A percentile compares a stretch with the other conserved stretches of the same genome.
Conservation (phyloP, 2,329 filamentous ascomycete genomes). For the Ascochyta viciae-villosae region DNA sequence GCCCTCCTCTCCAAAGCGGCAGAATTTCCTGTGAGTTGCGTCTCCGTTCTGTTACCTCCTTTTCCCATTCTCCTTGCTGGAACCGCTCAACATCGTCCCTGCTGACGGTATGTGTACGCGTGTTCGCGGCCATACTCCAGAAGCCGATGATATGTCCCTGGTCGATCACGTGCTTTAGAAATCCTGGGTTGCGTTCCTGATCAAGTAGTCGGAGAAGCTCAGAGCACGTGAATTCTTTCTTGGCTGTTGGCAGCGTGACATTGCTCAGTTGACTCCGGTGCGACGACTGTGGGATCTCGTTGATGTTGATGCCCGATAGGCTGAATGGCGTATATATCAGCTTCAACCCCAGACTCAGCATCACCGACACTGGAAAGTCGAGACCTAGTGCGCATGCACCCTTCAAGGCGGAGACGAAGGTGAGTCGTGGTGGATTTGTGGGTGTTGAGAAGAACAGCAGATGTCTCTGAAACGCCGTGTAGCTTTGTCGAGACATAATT, state of each 20-base stretch:
- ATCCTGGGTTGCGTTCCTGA: constrained; percentile 14
- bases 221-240: constrained; percentile 26
- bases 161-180: constrained; percentile 25
- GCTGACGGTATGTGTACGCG: constrained; percentile 25
- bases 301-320: constrained; percentile 27
- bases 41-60: constrained; percentile 19
- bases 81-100: constrained; percentile 31
- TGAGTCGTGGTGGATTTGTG: constrained; percentile 27
- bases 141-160: constrained; percentile 32
- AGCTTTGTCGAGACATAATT: constrained; percentile 23
- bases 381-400: constrained; percentile 28
- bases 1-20: constrained; percentile 34
- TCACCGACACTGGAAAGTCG: constrained; percentile 28
- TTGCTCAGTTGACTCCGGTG: constrained; percentile 28
- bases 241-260: constrained; percentile 11
- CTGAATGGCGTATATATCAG: constrained; percentile 28
- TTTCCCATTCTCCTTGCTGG: constrained; percentile 33
- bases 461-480: constrained; percentile 31
- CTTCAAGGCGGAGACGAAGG: constrained; percentile 26
- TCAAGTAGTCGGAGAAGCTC: constrained; percentile 23
- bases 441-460: constrained; percentile 33
- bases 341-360: constrained; percentile 28
- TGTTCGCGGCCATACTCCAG: constrained; percentile 30
- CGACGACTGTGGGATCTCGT: constrained; percentile 22
- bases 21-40: constrained; percentile 23